A percentile compares a stretch with the other conserved stretches of the same genome.
phyloP scores from a whole-genome alignment of 2,329 filamentous ascomycete genomes.

The Claviceps pazoutovae region DNA sequence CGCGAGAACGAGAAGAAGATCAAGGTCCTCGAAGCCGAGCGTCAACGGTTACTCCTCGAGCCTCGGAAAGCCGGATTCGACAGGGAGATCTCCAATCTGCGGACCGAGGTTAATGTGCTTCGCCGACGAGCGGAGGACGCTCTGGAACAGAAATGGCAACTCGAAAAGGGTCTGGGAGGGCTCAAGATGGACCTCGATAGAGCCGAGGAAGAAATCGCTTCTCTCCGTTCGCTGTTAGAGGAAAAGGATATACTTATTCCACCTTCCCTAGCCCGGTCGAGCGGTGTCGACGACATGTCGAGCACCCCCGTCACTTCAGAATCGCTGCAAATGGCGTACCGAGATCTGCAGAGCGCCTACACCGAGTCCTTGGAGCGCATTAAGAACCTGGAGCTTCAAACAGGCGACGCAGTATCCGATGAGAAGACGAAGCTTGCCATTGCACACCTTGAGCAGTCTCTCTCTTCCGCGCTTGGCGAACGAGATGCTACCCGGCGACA shows the following conservation, averaged over 20 bases:
- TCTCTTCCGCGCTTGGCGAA: slow-evolving; percentile 56
- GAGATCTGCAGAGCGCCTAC: slow-evolving; percentile 61
- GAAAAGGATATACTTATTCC: slow-evolving; percentile 73
- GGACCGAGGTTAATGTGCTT: slow-evolving; percentile 72
- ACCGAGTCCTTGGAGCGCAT: slow-evolving; percentile 51
- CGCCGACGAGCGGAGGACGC: slow-evolving; percentile 84
- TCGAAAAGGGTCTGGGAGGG: slow-evolving; percentile 76
- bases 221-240: slow-evolving; percentile 62
- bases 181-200: slow-evolving; percentile 95
- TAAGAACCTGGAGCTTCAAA: slow-evolving; percentile 44
- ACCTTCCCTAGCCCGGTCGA: slow-evolving; percentile 37
- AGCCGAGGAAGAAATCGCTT: slow-evolving; percentile 80
- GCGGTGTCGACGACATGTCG: slow-evolving; percentile 16
- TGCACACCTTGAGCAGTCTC: slow-evolving; percentile 51
- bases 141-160: slow-evolving; percentile 89
- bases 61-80: slow-evolving; percentile 70
- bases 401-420: slow-evolving; percentile 24
- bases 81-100: slow-evolving; percentile 63
- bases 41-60: slow-evolving; percentile 54
- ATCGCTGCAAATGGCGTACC: slow-evolving; percentile 60
- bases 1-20: slow-evolving; percentile 74
- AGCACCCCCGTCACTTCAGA: slow-evolving; percentile 46
- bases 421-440: slow-evolving; percentile 49
- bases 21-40: slow-evolving; percentile 60
- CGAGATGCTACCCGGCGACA: slow-evolving; percentile 59